Conservation (phyloP, 2,329 filamentous ascomycete species). For the Cryphonectria naterciae region DNA sequence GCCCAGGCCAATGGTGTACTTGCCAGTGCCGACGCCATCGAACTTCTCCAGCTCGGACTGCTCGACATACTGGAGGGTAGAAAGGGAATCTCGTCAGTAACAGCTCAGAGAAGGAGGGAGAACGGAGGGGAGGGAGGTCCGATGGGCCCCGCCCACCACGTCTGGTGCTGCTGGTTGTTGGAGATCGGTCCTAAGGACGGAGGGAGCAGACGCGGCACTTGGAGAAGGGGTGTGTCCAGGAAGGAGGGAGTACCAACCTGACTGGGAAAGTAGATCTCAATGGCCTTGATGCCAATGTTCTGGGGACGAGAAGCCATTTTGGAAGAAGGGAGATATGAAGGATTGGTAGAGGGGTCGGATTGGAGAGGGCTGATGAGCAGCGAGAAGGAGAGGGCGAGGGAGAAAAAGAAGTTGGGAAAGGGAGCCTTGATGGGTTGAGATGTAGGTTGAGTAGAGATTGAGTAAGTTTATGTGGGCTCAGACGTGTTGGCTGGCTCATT, state of each 20-base stretch:
- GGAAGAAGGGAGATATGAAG: constrained; percentile 18
- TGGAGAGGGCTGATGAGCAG: constrained; percentile 21
- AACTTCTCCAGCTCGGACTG: constrained; percentile 83
- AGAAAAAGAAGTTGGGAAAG: background rate
- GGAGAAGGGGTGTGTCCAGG: background rate
- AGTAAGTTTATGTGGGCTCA: background rate
- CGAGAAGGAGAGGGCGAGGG: background rate
- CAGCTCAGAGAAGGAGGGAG: background rate
- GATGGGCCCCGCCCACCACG: background rate
- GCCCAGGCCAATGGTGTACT: constrained; percentile 89
- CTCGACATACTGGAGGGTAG: constrained; percentile 73
- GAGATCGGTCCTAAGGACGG: background rate
- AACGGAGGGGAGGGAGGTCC: background rate
- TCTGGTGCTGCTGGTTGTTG: background rate
- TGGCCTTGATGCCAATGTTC: constrained; percentile 92
- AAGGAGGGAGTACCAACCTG: constrained; percentile 63
- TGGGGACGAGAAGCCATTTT: constrained; percentile 76
- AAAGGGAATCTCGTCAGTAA: constrained; percentile 14
- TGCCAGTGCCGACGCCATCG: constrained; percentile 79
- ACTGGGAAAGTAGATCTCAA: constrained; percentile 85
- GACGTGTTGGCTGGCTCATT: background rate
- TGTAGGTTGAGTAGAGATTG: background rate
- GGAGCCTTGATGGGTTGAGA: background rate
- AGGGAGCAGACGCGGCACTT: constrained; percentile 3
- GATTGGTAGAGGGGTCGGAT: constrained; percentile 1